These are phyloP conservation scores for Cryptosporidium ryanae DNA, from an alignment of 169 alveolate species.

Conservation along the genomic window DNA sequence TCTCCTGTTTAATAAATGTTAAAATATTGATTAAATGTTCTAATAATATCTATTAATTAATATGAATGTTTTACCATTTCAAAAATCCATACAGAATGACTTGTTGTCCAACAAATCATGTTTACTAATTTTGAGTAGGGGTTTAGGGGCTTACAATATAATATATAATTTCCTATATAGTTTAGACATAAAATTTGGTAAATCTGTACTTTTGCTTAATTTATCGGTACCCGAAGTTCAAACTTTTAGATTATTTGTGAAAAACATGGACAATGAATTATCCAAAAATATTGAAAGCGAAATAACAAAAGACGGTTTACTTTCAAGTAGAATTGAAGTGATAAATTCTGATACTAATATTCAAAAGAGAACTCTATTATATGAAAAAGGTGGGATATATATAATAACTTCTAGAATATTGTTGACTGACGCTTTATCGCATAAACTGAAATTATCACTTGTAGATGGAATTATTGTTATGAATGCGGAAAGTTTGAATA, in stretches of 20 bases:
- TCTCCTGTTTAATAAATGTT: background rate
- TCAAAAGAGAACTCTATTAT: constrained; percentile 21
- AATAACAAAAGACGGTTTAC: background rate
- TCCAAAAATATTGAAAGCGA: background rate
- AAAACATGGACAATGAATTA: constrained; percentile 9
- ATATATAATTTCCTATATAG: constrained; percentile 7
- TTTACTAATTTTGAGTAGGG: constrained; percentile 48
- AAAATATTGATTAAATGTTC: background rate
- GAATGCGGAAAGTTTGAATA: constrained; percentile 75
- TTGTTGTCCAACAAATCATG: constrained; percentile 21
- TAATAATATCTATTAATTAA: background rate
- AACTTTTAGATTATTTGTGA: constrained; percentile 2
- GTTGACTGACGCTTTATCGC: constrained; percentile 75
- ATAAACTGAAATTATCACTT: constrained; percentile 61
- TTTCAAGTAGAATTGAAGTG: constrained; percentile 3
- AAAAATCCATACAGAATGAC: constrained; percentile 44
- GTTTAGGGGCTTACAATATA: constrained; percentile 35
- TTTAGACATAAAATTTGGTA: constrained; percentile 9
- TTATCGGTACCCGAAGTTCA: constrained; percentile 15
- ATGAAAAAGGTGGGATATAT: constrained; percentile 75
- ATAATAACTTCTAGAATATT: constrained; percentile 74
- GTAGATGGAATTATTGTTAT: constrained; percentile 73
- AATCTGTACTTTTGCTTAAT: constrained; percentile 22
- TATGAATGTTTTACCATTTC: constrained; percentile 43
- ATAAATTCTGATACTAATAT: constrained; percentile 40